Conservation (phyloP, 768 basidiomycete genomes). For the Clitopilus hobsonii region DNA sequence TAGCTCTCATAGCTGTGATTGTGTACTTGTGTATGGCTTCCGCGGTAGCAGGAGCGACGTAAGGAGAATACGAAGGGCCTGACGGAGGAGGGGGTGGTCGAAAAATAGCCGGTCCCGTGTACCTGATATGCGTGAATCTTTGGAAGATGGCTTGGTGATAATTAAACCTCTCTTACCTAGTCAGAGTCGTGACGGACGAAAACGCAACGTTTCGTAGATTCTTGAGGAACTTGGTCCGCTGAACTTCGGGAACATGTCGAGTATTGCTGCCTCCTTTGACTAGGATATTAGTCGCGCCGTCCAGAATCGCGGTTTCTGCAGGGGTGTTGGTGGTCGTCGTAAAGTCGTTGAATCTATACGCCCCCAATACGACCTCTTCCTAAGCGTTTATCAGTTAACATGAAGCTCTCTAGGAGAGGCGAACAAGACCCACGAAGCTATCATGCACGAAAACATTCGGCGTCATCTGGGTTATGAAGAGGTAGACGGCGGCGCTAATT, state of each 20-base stretch:
- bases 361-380: slow-evolving; percentile 50
- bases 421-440: slow-evolving; percentile 38
- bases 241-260: slow-evolving; percentile 51
- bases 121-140: slow-evolving; percentile 14
- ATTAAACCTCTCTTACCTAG: slow-evolving; percentile 26
- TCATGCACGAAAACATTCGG: slow-evolving; percentile 49
- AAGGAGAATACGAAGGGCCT: slow-evolving; percentile 31
- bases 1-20: slow-evolving; percentile 39
- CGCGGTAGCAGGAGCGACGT: slow-evolving; percentile 34
- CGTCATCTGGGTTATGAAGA: slow-evolving; percentile 41
- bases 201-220: slow-evolving; percentile 62
- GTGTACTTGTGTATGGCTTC: slow-evolving; percentile 35
- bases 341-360: slow-evolving; percentile 43
- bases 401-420: not conserved
- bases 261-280: slow-evolving; percentile 41
- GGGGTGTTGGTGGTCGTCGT: slow-evolving; percentile 36
- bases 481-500: slow-evolving; percentile 51
- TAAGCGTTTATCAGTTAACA: slow-evolving; percentile 14
- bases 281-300: slow-evolving; percentile 41
- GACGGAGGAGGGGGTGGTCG: slow-evolving; percentile 36
- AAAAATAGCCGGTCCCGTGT: slow-evolving; percentile 48
- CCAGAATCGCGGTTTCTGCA: slow-evolving; percentile 34
- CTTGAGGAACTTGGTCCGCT: slow-evolving; percentile 56
- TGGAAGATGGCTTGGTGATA: not conserved
- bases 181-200: slow-evolving; percentile 47